Evolutionary conservation across 2,329 filamentous ascomycete genomes (phyloP).

Genomic region (Fusarium compactum): DNA sequence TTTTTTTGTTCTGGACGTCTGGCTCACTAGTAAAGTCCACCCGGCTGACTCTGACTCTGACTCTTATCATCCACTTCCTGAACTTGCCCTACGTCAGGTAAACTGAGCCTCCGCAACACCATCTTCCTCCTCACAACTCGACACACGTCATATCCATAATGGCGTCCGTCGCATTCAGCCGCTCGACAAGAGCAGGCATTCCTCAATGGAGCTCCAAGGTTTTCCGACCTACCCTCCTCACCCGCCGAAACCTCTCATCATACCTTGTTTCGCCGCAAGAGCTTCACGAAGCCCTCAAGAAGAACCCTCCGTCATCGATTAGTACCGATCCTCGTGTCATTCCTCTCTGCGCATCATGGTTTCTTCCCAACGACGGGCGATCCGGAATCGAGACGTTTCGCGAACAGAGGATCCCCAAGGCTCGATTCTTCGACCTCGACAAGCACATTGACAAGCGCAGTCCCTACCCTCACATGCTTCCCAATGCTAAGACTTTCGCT

Average conservation of each 20-base stretch:
- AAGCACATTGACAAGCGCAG: constrained; percentile 88
- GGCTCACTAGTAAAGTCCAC: constrained; percentile 4
- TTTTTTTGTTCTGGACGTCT: constrained; percentile 8
- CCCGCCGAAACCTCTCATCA: constrained; percentile 69
- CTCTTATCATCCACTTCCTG: constrained; percentile 41
- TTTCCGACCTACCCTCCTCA: constrained; percentile 48
- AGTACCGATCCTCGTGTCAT: constrained; percentile 86
- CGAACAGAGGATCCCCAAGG: constrained; percentile 84
- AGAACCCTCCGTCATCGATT: constrained; percentile 82
- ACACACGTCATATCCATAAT: constrained; percentile 49
- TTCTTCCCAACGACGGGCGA: constrained; percentile 90
- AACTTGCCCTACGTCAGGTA: constrained; percentile 40
- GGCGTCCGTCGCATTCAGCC: constrained; percentile 58
- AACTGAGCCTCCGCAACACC: constrained; percentile 22
- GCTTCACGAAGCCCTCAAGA: constrained; percentile 82
- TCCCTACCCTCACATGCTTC: constrained; percentile 97
- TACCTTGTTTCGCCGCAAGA: constrained; percentile 90
- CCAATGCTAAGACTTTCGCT: constrained; percentile 82
- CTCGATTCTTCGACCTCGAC: constrained; percentile 97
- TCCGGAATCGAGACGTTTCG: constrained; percentile 85
- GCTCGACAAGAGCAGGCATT: constrained; percentile 57
- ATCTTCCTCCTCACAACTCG: constrained; percentile 19
- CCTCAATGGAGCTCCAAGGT: constrained; percentile 53
- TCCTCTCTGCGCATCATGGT: constrained; percentile 94
- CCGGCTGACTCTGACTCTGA: constrained; percentile 24